Evolutionary conservation across 805 yeast species (phyloP), one percentile per base, ranked within the genome.

Genomic region (Saccharomyces kudriavzevii): DNA sequence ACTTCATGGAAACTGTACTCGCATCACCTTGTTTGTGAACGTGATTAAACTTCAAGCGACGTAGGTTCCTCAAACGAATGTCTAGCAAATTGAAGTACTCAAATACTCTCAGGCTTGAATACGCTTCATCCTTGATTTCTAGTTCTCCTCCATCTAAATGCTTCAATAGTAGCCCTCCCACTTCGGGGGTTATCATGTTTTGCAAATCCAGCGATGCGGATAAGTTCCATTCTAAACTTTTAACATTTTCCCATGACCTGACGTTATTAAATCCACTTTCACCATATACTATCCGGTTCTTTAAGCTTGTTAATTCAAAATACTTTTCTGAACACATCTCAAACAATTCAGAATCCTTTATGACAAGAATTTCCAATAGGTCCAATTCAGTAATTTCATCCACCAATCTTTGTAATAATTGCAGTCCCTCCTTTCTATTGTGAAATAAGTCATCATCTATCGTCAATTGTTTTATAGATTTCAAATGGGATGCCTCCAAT

Each of bases 21-120:
- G 73, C 72, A 54, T 76, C 76, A 45, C 69, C 72, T 28, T 72
- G 65, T 0, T 77, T 79, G 59, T 80, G 84, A 45, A 75, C 73
- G 54, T 75, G 75, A 40, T 74, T 70, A 43, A 81, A 60, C 43
- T 71, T 72, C 31, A 80, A 59, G 2, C 69, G 59, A 20, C 58
- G 62, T 17, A 80, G 55, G 1, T 63, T 54, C 0, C 26, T 11
- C 13, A 63, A 58, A 20, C 49, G 30, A 25, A 64, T 48, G 5
- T 55, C 49, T 9, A 54, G 53, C 17, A 49, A 49, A 11, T 53
- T 50, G 40, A 61, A 52, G 30, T 51, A 59, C 40, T 71, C 63
- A 17, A 78, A 58, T 5, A 78, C 60, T 22, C 71, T 60, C 6
- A 70, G 58, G 2, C 77, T 66, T 1, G 77, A 72, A 35, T 67